phyloP scores from a whole-genome alignment of 75 land plant species.

The Sequoiadendron giganteum region DNA sequence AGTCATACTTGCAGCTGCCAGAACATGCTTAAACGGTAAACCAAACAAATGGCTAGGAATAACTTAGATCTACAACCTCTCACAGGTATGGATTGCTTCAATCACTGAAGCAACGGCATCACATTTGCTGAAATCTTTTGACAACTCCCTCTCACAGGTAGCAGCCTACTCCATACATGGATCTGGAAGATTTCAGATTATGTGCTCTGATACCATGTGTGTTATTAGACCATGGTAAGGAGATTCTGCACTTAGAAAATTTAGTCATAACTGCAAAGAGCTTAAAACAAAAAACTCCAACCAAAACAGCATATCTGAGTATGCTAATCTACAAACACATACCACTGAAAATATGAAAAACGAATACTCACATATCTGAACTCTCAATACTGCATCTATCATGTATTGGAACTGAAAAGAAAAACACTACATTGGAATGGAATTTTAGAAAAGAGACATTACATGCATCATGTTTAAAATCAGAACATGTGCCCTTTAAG shows the following conservation, averaged over 20 bases:
- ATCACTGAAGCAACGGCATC: not conserved
- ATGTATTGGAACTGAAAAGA: too few species aligned
- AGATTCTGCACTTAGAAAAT: not conserved
- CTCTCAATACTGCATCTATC: too few species aligned
- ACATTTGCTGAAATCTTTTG: not conserved
- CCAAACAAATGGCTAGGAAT: not conserved
- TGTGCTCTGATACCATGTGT: not conserved
- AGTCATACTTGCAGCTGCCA: not conserved
- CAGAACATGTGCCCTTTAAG: too few species aligned
- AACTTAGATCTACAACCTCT: not conserved
- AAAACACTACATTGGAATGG: too few species aligned
- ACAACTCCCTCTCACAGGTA: not conserved
- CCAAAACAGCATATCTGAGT: too few species aligned
- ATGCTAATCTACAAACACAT: too few species aligned
- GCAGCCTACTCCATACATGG: not conserved
- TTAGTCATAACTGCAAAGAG: too few species aligned
- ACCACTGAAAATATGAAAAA: too few species aligned
- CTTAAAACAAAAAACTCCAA: too few species aligned
- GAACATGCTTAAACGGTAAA: not conserved
- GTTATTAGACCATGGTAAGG: not conserved
- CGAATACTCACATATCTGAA: too few species aligned
- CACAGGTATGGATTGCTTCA: not conserved
- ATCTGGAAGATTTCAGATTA: not conserved
- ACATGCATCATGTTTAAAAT: too few species aligned
- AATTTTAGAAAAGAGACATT: too few species aligned